Conservation (phyloP, 1,284 basidiomycete species). For the Pseudozyma pruni region DNA sequence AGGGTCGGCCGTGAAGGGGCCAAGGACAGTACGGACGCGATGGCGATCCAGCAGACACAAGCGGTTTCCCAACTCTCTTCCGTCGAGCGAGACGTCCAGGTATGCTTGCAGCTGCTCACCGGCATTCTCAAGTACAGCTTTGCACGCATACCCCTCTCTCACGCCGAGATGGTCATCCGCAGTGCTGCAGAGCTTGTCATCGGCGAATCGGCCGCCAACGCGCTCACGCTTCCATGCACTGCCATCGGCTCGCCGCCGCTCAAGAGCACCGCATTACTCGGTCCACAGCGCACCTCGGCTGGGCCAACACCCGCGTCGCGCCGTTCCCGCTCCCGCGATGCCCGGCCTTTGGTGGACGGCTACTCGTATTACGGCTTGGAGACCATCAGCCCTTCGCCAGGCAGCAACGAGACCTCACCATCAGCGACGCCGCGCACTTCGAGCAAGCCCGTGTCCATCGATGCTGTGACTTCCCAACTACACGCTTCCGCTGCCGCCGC, state of each 20-base stretch:
- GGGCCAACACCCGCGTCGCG: conserved; percentile 21
- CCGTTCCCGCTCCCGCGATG: conserved; percentile 52
- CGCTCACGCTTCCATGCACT: conserved; percentile 23
- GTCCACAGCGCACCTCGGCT: conserved; percentile 18
- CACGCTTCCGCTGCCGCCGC: conserved; percentile 16
- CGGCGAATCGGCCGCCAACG: conserved; percentile 28
- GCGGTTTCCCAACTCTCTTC: conserved; percentile 30
- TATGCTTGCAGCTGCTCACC: conserved; percentile 54
- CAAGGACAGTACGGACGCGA: conserved; percentile 10
- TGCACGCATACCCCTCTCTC: conserved; percentile 49
- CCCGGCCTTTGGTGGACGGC: conserved; percentile 51
- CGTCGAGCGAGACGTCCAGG: conserved; percentile 53
- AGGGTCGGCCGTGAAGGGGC: conserved; percentile 14
- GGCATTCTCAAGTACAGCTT: conserved; percentile 65
- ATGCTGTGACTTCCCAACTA: conserved; percentile 39
- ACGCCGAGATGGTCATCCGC: conserved; percentile 52
- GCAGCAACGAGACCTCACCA: conserved; percentile 44
- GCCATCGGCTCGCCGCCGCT: conserved; percentile 32
- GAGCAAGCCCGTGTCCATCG: conserved; percentile 30
- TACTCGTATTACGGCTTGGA: conserved; percentile 66
- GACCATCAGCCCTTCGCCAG: conserved; percentile 45
- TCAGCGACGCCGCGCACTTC: conserved; percentile 42
- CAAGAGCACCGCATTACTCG: conserved; percentile 26
- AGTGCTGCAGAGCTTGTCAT: conserved; percentile 49
- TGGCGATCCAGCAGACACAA: conserved; percentile 13